These are phyloP conservation scores for Capsicum pubescens DNA, from an alignment of 257 asterid genomes.

Conservation along the genomic window DNA sequence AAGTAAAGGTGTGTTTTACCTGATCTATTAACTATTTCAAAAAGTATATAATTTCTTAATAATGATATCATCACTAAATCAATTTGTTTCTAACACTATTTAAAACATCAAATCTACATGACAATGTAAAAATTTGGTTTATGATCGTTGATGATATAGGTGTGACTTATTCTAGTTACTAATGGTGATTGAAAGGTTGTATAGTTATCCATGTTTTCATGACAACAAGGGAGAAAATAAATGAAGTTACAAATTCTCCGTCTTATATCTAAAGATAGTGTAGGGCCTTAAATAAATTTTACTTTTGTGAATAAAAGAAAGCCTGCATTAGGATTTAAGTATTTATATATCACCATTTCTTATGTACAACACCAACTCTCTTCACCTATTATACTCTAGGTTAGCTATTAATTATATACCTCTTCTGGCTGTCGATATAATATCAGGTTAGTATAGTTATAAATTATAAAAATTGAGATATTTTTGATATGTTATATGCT, in stretches of 20 bases:
- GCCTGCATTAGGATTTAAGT: not conserved
- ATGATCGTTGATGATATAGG: constrained; percentile 13
- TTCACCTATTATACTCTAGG: not conserved
- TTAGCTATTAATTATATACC: not conserved
- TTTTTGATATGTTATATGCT: not conserved
- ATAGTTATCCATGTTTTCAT: not conserved
- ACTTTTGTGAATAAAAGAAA: constrained; percentile 10
- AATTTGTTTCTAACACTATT: not conserved
- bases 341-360: too few relatives aligned
- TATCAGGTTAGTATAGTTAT: not conserved
- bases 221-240: not conserved
- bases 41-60: not conserved
- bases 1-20: constrained; percentile 66
- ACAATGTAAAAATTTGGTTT: not conserved
- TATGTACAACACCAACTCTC: constrained; percentile 7
- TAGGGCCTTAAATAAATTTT: not conserved
- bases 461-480: constrained; percentile 19
- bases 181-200: not conserved
- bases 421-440: not conserved
- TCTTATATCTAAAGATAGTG: not conserved
- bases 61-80: not conserved
- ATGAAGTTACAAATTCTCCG: not conserved
- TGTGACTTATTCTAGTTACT: constrained; percentile 16
- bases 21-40: constrained; percentile 7
- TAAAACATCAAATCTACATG: not conserved